Base-by-base conservation (phyloP, 2,329 filamentous ascomycete genomes). In the Thelonectria rubi region DNA sequence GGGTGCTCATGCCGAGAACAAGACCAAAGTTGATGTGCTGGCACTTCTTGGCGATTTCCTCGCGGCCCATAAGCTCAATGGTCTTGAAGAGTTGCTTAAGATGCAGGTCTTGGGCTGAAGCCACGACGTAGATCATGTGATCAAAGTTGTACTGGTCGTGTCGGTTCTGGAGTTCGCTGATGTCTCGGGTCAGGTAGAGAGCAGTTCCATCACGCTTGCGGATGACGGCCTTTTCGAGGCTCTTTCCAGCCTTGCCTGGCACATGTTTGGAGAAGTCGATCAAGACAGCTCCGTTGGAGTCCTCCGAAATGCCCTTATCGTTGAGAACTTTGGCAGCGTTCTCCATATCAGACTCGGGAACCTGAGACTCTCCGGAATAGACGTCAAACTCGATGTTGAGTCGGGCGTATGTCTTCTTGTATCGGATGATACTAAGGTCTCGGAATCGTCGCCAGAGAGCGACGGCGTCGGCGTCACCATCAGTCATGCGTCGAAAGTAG, bases 121-220 rank as follows among this genome's bases (percentile, higher is more conserved):
- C 89, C 30, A 93, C 87, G 10, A 93, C 90, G 71, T 93, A 93
- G 64, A 93, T 89, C 89, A 93, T 91, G 74, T 91, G 87, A 77
- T 93, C 90, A 69, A 91, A 92, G 11, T 87, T 75, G 77, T 87
- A 87, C 71, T 84, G 83, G 20, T 88, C 81, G 49, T 86, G 68
- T 58, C 91, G 86, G 71, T 88, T 85, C 55, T 93, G 78, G 26
- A 92, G 84, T 72, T 93, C 90, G 68, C 88, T 90, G 64, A 94
- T 90, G 75, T 94, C 91, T 67, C 91, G 87, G 52, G 91, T 92
- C 48, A 94, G 83, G 74, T 94, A 94, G 34, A 92, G 84, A 42
- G 89, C 90, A 12, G 90, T 92, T 57, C 91, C 91, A 65, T 91
- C 88, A 67, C 86, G 87, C 79, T 92, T 91, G 66, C 89, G 86